A percentile compares a stretch with the other conserved stretches of the same genome.
phyloP scores from a whole-genome alignment of 1,284 basidiomycete genomes.

The Schizophyllum commune region DNA sequence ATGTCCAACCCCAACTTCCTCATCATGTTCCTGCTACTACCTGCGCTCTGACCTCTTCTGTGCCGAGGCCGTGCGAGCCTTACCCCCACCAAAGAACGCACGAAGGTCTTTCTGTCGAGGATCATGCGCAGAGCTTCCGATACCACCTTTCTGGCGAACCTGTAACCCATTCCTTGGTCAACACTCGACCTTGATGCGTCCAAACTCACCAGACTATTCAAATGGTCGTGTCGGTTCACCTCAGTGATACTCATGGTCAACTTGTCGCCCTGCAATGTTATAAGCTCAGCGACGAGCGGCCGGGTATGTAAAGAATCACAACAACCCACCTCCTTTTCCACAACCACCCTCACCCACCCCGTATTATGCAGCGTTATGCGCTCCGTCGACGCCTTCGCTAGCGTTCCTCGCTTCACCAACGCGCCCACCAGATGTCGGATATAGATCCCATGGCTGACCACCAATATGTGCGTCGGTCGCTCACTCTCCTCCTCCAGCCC shows the following conservation, averaged over 20 bases:
- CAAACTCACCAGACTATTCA: slow-evolving; percentile 44
- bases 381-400: slow-evolving; percentile 17
- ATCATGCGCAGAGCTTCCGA: slow-evolving; percentile 67
- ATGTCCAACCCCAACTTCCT: background rate
- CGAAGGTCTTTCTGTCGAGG: slow-evolving; percentile 70
- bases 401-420: slow-evolving; percentile 31
- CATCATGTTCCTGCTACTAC: background rate
- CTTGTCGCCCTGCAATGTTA: slow-evolving; percentile 11
- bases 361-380: slow-evolving; percentile 60
- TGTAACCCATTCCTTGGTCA: too few species aligned
- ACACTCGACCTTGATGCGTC: background rate
- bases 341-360: slow-evolving; percentile 55
- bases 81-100: slow-evolving; percentile 62
- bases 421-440: slow-evolving; percentile 58
- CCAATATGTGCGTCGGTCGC: slow-evolving; percentile 43
- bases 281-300: background rate
- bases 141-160: slow-evolving; percentile 73
- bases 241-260: slow-evolving; percentile 4
- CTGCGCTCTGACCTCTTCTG: background rate
- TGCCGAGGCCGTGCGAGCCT: slow-evolving; percentile 4
- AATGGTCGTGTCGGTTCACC: slow-evolving; percentile 47
- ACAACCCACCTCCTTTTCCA: slow-evolving; percentile 37
- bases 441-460: slow-evolving; percentile 79
- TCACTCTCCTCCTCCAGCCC: slow-evolving; percentile 23
- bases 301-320: background rate